Conservation (phyloP, 352 stramenopile genomes). For the Globisporangium ultimum region DNA sequence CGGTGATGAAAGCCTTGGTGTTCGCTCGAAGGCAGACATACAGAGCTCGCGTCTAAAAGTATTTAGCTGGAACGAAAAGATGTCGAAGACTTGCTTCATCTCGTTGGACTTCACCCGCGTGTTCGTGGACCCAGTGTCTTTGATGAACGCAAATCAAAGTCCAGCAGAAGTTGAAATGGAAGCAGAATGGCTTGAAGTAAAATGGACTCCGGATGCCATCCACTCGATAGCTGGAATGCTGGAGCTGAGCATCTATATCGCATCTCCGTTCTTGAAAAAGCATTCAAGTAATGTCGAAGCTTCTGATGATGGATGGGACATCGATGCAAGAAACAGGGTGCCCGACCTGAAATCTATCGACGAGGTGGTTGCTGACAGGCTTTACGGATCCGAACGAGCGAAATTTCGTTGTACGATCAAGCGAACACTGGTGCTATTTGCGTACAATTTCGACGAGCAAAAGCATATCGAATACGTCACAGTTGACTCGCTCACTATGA, state of each 20-base stretch:
- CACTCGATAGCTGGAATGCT: slow-evolving; percentile 61
- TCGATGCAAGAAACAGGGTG: slow-evolving; percentile 18
- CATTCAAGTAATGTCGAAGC: background rate
- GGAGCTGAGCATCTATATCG: slow-evolving; percentile 48
- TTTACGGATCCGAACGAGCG: slow-evolving; percentile 35
- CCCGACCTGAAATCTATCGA: slow-evolving; percentile 32
- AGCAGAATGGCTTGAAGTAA: slow-evolving; percentile 71
- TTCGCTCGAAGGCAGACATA: slow-evolving; percentile 64
- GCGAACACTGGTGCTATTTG: slow-evolving; percentile 47
- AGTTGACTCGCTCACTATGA: slow-evolving; percentile 59
- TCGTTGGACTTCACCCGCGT: slow-evolving; percentile 65
- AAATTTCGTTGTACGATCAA: slow-evolving; percentile 69
- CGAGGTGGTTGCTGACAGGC: slow-evolving; percentile 32
- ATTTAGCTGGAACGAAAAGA: slow-evolving; percentile 17
- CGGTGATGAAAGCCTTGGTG: slow-evolving; percentile 39
- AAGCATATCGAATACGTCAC: slow-evolving; percentile 53
- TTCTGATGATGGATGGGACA: background rate
- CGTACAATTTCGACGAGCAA: slow-evolving; percentile 23
- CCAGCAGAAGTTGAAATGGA: slow-evolving; percentile 70
- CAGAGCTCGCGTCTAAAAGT: slow-evolving; percentile 58
- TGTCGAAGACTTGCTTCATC: slow-evolving; percentile 37
- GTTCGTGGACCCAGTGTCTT: slow-evolving; percentile 45
- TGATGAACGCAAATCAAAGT: slow-evolving; percentile 30
- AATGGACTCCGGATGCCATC: slow-evolving; percentile 57
- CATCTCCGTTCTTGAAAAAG: slow-evolving; percentile 26